Evolutionary conservation across 129 eudicot genomes (phyloP).

Genomic region (Helianthus annuus): DNA sequence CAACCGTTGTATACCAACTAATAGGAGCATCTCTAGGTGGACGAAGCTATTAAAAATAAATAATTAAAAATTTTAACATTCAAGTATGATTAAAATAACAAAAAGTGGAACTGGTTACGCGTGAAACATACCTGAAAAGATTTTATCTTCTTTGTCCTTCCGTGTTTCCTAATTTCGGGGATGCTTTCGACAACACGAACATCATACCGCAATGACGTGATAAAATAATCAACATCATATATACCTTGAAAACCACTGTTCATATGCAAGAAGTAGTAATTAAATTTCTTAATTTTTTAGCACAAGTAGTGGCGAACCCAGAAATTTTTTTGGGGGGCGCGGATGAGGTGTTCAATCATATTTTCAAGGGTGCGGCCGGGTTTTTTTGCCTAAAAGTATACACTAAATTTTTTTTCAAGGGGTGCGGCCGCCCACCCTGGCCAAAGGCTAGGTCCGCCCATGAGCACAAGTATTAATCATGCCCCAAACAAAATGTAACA

Average conservation of each 20-base stretch:
- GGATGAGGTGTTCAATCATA: too few species aligned
- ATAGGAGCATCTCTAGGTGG: constrained; percentile 95
- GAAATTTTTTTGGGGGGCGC: too few species aligned
- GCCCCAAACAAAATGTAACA: constrained; percentile 4
- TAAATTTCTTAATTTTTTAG: background rate
- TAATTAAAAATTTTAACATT: background rate
- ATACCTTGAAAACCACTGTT: constrained; percentile 83
- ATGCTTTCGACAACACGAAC: constrained; percentile 78
- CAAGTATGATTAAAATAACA: background rate
- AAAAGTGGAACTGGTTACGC: background rate
- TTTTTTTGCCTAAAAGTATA: too few species aligned
- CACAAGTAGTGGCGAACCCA: too few species aligned
- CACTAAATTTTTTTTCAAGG: too few species aligned
- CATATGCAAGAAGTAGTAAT: constrained; percentile 19
- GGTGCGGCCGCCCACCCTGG: too few species aligned
- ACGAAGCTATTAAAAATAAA: constrained; percentile 44
- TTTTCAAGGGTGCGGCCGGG: too few species aligned
- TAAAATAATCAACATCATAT: constrained; percentile 85
- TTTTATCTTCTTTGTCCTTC: constrained; percentile 79
- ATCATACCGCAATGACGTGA: constrained; percentile 77
- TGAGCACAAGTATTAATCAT: background rate
- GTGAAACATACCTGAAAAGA: constrained; percentile 55
- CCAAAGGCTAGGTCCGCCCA: too few species aligned
- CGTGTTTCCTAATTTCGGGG: constrained; percentile 79
- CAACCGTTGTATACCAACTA: constrained; percentile 79